Base-by-base conservation (phyloP, 176 grass and related monocot species). In the Avena sativa region DNA sequence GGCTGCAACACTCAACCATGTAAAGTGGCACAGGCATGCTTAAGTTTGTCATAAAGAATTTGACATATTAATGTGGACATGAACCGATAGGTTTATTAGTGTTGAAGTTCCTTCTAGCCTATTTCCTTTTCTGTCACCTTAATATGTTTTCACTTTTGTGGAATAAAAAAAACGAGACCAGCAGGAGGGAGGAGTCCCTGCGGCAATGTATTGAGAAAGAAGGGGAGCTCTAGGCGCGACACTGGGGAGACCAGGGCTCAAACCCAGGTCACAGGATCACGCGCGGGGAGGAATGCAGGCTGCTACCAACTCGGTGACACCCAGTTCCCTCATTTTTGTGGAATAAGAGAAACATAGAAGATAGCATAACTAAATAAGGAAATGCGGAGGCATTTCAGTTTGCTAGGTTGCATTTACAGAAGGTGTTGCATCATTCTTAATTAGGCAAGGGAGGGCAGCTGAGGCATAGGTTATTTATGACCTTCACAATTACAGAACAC, bases 401-500 rank as follows among this genome's bases (percentile, higher is more conserved):
- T 76, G 78, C 17, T 74, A 47, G 58, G 40, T 52, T 76, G 26
- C 43, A 71, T 77, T 62, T 52, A 26, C 5, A 50, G 53, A 86
- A 53, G 43, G 53, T 21, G 28, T 15, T 28, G 17, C 32, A 25
- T 80, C 59, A 57, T 21, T 81, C 67, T 20, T 58, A 2, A 40
- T 23, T 51, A 56, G 23, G 36, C 2, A 76, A 48, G 9, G 48
- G 28, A 47, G 3, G 36, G 19, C 12, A 5, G 14, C 70, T 76
- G 59, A 77, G 51, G 40, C 34, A 32, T 51, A 78, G 55, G 25
- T 79, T 79, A 89, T 61, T 46, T 52, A 88, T 84, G 74, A 44
- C 32, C 73, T 30, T 76, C 8, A 51, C 47, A 76, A 32, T 53
- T 53, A 53, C 16, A 32, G 23, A 75, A 51, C 46, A 26, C 20